phyloP scores from a whole-genome alignment of 768 basidiomycete species.

The Lentinula detonsa region DNA sequence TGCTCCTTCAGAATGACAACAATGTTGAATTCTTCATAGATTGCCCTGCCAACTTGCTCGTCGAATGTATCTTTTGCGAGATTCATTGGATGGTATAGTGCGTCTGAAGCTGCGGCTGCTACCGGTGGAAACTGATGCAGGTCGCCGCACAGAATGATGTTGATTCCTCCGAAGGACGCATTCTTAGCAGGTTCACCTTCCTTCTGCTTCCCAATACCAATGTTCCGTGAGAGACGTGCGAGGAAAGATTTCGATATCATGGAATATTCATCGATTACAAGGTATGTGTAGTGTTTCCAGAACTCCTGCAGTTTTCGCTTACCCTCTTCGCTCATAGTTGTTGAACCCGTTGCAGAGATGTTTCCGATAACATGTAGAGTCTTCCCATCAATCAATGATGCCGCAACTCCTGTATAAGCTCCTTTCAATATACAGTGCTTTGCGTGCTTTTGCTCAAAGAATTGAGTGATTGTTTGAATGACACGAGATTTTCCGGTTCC shows the following conservation, averaged over 20 bases:
- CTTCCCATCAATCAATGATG: constrained; percentile 29
- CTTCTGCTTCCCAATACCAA: constrained; percentile 8
- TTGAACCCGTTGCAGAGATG: constrained; percentile 10
- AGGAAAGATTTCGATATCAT: constrained; percentile 27
- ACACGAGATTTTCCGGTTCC: constrained; percentile 38
- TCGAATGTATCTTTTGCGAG: background rate
- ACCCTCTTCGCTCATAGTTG: too few species aligned
- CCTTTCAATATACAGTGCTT: constrained; percentile 20
- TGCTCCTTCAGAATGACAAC: constrained; percentile 33
- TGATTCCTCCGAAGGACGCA: constrained; percentile 28
- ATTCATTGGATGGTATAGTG: constrained; percentile 15
- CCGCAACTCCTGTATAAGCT: constrained; percentile 34
- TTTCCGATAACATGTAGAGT: constrained; percentile 27
- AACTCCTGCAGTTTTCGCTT: too few species aligned
- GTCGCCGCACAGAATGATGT: constrained; percentile 34
- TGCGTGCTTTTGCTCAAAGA: constrained; percentile 17
- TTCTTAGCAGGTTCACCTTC: constrained; percentile 1
- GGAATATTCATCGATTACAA: constrained; percentile 35
- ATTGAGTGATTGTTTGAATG: constrained; percentile 29
- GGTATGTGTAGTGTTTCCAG: constrained; percentile 8
- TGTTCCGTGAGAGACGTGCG: background rate
- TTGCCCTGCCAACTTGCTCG: constrained; percentile 12
- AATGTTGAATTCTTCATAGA: constrained; percentile 23
- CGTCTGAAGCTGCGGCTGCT: constrained; percentile 7
- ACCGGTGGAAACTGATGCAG: constrained; percentile 44